Base-by-base conservation (phyloP, 768 basidiomycete genomes). In the Amanita thiersii region DNA sequence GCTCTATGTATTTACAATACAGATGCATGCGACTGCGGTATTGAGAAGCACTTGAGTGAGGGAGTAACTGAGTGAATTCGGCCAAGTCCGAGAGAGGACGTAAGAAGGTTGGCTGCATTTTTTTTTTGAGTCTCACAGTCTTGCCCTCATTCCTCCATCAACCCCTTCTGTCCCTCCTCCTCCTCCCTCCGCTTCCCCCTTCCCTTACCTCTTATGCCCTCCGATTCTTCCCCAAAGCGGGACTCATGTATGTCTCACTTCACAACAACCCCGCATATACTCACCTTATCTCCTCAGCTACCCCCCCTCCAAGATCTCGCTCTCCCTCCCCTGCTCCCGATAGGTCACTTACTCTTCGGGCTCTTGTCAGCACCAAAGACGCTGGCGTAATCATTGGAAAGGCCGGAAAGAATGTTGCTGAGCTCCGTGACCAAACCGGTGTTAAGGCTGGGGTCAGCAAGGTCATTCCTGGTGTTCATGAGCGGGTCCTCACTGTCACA, bases 381-480 rank as follows among this genome's bases (percentile, higher is more conserved):
- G 91, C 90, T 41, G 93, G 93, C 52, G 82, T 97, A 56, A 93
- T 96, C 63, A 97, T 97, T 53, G 92, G 94, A 50, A 96, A 90
- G 57, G 92, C 73, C 39, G 96, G 96, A 44, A 90, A 91, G 71
- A 98, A 97, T 57, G 94, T 99, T 56, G 94, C 94, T 49, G 89
- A 93, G 63, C 77, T 99, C 55, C 78, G 96, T 48, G 89, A 94
- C 51, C 83, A 88, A 56, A 94, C 92, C 32, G 91, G 87, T 50
- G 93, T 96, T 68, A 98, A 91, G 66, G 93, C 96, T 48, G 96
- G 96, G 59, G 96, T 99, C 63, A 92, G 86, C 75, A 98, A 96
- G 63, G 94, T 97, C 72, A 91, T 94, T 46, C 80, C 83, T 43
- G 96, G 96, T 55, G 91, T 99, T 46, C 92, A 96, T 60, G 96